Conservation (phyloP, 1,284 basidiomycete species). For the Irpex sp. region DNA sequence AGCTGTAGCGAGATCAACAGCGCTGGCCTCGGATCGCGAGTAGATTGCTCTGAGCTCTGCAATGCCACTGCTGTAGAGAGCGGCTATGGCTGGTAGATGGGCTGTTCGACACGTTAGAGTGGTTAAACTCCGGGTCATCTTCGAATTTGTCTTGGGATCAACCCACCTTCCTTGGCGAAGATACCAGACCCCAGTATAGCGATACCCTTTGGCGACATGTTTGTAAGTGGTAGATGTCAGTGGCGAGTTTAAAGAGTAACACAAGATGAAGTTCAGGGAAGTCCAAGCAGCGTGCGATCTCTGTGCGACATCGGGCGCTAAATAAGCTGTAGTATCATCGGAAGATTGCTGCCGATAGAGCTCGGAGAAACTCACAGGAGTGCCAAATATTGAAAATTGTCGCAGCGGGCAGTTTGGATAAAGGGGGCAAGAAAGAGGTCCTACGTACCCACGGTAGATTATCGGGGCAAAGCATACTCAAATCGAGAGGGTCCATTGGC, state of each 20-base stretch:
- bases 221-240: not conserved
- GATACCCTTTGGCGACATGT: constrained; percentile 30
- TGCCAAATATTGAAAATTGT: not conserved
- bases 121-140: constrained; percentile 32
- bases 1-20: constrained; percentile 43
- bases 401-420: too few species aligned
- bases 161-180: constrained; percentile 66
- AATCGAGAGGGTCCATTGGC: not conserved
- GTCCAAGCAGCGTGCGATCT: not conserved
- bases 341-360: not conserved
- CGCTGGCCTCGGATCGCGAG: constrained; percentile 71
- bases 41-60: constrained; percentile 66
- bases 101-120: constrained; percentile 34
- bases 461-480: not conserved
- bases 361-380: not conserved
- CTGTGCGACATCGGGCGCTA: too few species aligned
- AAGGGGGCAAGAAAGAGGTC: too few species aligned
- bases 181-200: constrained; percentile 74
- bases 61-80: constrained; percentile 37
- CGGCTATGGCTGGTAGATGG: constrained; percentile 68
- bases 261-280: not conserved
- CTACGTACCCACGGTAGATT: not conserved
- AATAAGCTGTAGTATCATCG: not conserved
- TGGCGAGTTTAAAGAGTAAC: not conserved
- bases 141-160: constrained; percentile 10